Evolutionary conservation across 2,329 filamentous ascomycete genomes (phyloP).

Genomic region (Colletotrichum kahawae): DNA sequence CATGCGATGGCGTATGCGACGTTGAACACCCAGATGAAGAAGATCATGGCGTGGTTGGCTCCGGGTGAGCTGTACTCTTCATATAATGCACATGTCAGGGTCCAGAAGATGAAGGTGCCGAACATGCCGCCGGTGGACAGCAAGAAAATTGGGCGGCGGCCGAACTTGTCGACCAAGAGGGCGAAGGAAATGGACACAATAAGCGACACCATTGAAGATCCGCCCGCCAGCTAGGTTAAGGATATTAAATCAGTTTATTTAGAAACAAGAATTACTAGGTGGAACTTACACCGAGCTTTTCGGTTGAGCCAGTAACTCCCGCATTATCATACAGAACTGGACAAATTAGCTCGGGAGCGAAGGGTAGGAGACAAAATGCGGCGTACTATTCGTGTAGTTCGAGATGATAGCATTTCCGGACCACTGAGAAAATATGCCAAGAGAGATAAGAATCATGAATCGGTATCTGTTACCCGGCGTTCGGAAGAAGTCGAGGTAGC

Average conservation of each 20-base stretch:
- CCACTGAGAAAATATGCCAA: constrained; percentile 66
- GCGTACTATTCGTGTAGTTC: constrained; percentile 52
- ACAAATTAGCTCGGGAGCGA: too few species aligned
- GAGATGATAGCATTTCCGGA: constrained; percentile 64
- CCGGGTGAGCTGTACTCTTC: constrained; percentile 41
- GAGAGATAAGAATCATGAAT: constrained; percentile 54
- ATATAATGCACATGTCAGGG: constrained; percentile 49
- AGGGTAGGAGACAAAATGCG: too few species aligned
- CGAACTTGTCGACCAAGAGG: constrained; percentile 58
- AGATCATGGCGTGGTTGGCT: constrained; percentile 46
- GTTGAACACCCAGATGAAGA: constrained; percentile 43
- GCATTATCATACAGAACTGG: constrained; percentile 40
- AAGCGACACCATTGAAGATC: constrained; percentile 56
- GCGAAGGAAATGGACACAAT: constrained; percentile 57
- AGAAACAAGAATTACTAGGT: not conserved
- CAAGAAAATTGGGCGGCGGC: constrained; percentile 56
- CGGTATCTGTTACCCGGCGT: constrained; percentile 64
- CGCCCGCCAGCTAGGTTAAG: constrained; percentile 36
- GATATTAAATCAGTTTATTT: not conserved
- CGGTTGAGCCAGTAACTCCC: constrained; percentile 60
- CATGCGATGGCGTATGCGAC: constrained; percentile 60
- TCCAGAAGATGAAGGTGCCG: constrained; percentile 56
- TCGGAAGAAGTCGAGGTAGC: constrained; percentile 58
- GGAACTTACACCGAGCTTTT: constrained; percentile 53
- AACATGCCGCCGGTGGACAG: constrained; percentile 39